Evolutionary conservation across 495 filamentous ascomycete genomes (phyloP).

Genomic region (Chaetomium fimeti): DNA sequence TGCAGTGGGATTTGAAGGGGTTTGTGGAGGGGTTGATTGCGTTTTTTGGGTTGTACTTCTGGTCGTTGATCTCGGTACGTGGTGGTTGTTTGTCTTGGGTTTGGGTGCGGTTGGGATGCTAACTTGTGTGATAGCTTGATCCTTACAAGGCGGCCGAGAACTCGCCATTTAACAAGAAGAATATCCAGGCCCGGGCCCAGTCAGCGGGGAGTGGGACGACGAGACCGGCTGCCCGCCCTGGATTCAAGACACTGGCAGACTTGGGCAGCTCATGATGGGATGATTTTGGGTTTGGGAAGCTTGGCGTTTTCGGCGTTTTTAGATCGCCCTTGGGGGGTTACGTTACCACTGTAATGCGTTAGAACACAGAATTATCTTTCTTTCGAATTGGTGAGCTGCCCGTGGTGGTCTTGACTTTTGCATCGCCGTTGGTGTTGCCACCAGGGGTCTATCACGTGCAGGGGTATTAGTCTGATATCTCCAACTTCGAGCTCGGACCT

Average conservation of each 20-base stretch:
- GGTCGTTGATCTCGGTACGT: conserved; percentile 55
- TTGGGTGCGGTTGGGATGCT: conserved; percentile 11
- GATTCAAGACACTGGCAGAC: conserved; percentile 48
- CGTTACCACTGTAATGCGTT: not conserved
- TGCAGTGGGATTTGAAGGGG: conserved; percentile 44
- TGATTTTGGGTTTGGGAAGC: conserved; percentile 16
- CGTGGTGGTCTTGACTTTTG: not conserved
- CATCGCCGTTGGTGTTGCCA: not conserved
- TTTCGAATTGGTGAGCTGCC: not conserved
- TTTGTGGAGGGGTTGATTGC: conserved; percentile 49
- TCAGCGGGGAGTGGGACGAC: conserved; percentile 27
- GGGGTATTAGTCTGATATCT: not conserved
- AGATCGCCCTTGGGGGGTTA: not conserved
- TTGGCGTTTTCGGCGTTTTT: conserved; percentile 15
- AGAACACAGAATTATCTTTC: not conserved
- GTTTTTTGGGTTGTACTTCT: conserved; percentile 62
- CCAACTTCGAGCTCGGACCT: conserved; percentile 4
- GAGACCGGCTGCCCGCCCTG: conserved; percentile 28
- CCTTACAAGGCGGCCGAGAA: conserved; percentile 62
- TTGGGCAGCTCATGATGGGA: conserved; percentile 25
- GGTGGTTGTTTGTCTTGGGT: not conserved
- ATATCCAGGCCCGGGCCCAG: conserved; percentile 28
- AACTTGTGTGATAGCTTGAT: conserved; percentile 54
- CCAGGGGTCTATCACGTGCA: conserved; percentile 16
- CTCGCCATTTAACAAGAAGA: conserved; percentile 61